Evolutionary conservation across 176 grass and related monocot species (phyloP), one percentile per base, ranked within the genome.

Genomic region (Pontederia paniculata): DNA sequence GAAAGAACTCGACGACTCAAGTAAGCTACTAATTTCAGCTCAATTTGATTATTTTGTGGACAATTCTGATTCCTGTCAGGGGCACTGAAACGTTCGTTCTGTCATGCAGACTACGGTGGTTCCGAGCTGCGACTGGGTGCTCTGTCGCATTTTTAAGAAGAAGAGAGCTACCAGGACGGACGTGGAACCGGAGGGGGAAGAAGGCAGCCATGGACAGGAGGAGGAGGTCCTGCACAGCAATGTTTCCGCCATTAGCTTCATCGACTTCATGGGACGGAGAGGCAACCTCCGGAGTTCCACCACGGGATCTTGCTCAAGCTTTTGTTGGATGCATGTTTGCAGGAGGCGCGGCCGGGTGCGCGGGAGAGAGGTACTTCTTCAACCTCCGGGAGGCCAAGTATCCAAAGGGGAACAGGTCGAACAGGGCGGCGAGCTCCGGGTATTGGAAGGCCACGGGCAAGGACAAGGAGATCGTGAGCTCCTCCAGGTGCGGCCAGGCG

Each of bases 371-470:
- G 50, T 88, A 88, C 63, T 82, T 82, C 74, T 88, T 88, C 78
- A 88, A 80, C 3, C 76, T 52, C 75, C 78, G 75, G 53, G 84
- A 82, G 61, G 67, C 84, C n/a, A 88, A 88, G 67, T 82, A 88
- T 67, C 72, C 70, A 3, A 82, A 78, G 48, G 84, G 84, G 1
- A 64, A 60, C 8, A 70, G 79, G 23, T 76, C 79, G 4, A 88
- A 88, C 62, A 70, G 84, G 0, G 84, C 79, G 10, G 78, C 84
- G 9, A 73, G 66, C 31, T 67, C 67, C 0, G 84, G 84, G 18
- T 88, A 88, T 66, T 88, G 84, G 84, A 88, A 88, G 75, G 84
- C 84, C 0, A 82, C 78, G 0, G 79, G 84, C 31, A 88, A 79
- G 76, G 84, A 88, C 65, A 88, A 88, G 71, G 56, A 80, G 9